phyloP scores from a whole-genome alignment of 2,329 filamentous ascomycete genomes.

The Talaromyces verruculosus region DNA sequence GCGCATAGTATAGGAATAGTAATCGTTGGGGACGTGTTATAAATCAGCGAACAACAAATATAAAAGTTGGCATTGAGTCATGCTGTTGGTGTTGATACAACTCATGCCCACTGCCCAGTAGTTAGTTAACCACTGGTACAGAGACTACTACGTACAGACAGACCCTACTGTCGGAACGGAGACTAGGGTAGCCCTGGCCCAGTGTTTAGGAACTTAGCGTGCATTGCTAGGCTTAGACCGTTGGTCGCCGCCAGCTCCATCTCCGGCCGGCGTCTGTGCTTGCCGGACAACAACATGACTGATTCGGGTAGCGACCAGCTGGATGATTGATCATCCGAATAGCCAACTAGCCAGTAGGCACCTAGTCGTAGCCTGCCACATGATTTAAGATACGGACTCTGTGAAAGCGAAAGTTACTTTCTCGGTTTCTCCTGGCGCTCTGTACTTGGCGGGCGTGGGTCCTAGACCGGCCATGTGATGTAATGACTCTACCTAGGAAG shows the following conservation, averaged over 20 bases:
- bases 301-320: neutral
- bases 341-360: neutral
- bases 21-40: neutral
- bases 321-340: neutral
- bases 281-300: slow-evolving; percentile 13
- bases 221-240: slow-evolving; percentile 28
- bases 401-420: neutral
- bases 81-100: neutral
- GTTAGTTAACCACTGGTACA: too few species aligned
- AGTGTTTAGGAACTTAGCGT: slow-evolving; percentile 19
- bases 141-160: neutral
- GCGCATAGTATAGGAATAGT: neutral
- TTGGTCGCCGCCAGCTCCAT: slow-evolving; percentile 37
- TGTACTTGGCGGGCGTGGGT: neutral
- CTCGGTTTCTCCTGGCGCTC: too few species aligned
- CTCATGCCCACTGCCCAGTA: neutral
- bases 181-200: slow-evolving; percentile 5
- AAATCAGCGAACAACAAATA: neutral
- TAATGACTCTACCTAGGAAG: neutral
- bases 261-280: slow-evolving; percentile 29
- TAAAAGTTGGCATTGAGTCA: neutral
- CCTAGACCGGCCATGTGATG: neutral
- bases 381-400: neutral
- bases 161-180: slow-evolving; percentile 11
- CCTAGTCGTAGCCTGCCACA: slow-evolving; percentile 1